Evolutionary conservation across 148 eudicot genomes (phyloP).

Genomic region (Beta vulgaris): DNA sequence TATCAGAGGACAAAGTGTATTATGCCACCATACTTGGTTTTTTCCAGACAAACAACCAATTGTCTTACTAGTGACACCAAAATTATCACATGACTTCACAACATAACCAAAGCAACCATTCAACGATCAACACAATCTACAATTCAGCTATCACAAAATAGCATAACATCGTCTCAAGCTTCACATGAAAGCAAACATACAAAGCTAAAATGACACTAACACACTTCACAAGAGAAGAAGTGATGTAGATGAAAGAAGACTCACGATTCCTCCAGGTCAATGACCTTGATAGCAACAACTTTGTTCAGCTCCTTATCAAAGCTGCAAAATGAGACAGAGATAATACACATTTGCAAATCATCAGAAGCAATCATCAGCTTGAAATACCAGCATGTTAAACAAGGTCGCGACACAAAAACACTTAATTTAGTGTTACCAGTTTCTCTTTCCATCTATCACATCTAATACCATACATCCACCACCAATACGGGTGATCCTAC

Average conservation of each 20-base stretch:
- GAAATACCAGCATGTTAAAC: slow-evolving; percentile 5
- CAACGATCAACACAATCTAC: not conserved
- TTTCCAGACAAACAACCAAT: not conserved
- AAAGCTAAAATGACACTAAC: not conserved
- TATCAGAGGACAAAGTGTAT: not conserved
- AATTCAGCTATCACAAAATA: not conserved
- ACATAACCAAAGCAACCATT: slow-evolving; percentile 3
- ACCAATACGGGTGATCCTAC: not conserved
- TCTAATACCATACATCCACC: slow-evolving; percentile 5
- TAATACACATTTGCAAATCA: not conserved
- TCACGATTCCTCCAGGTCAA: slow-evolving; percentile 98
- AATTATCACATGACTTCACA: not conserved
- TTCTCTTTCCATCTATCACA: not conserved
- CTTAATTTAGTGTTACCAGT: not conserved
- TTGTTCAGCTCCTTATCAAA: slow-evolving; percentile 86
- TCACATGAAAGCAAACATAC: not conserved
- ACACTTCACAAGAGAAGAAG: not conserved
- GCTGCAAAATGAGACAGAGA: slow-evolving; percentile 47
- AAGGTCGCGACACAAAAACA: not conserved
- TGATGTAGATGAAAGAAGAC: slow-evolving; percentile 29
- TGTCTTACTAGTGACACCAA: not conserved
- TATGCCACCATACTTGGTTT: not conserved
- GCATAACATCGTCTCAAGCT: not conserved
- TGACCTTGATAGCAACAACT: slow-evolving; percentile 90
- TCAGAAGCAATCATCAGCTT: not conserved